These are phyloP conservation scores for Lanmaoa rubissima DNA, from an alignment of 768 basidiomycete genomes.

Conservation along the genomic window DNA sequence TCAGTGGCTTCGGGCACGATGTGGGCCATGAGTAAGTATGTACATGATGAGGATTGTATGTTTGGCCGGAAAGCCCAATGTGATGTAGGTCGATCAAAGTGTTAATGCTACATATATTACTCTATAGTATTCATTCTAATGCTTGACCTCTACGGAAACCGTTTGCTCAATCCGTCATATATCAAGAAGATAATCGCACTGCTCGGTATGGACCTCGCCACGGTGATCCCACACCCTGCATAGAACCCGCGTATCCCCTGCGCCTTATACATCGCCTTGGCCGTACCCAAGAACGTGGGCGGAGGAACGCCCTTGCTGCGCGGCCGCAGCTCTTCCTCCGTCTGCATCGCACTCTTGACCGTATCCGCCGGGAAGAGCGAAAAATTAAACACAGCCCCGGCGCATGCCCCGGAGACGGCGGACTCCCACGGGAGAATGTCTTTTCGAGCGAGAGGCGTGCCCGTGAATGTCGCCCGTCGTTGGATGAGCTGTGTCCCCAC, in stretches of 20 bases:
- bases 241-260: slow-evolving; percentile 85
- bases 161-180: slow-evolving; percentile 71
- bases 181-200: slow-evolving; percentile 93
- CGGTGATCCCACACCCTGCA: slow-evolving; percentile 91
- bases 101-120: neutral
- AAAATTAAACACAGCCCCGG: slow-evolving; percentile 83
- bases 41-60: neutral
- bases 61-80: neutral
- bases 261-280: slow-evolving; percentile 65
- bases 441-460: slow-evolving; percentile 35
- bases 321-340: slow-evolving; percentile 81
- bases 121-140: neutral
- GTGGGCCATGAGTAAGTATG: no score
- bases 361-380: slow-evolving; percentile 95
- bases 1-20: no score
- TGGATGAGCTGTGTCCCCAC: slow-evolving; percentile 60
- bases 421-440: slow-evolving; percentile 75
- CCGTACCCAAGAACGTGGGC: slow-evolving; percentile 55
- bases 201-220: slow-evolving; percentile 80
- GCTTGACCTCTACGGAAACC: slow-evolving; percentile 39
- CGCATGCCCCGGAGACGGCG: slow-evolving; percentile 81
- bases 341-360: slow-evolving; percentile 93
- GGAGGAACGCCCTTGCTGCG: slow-evolving; percentile 32
- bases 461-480: slow-evolving; percentile 37
- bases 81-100: neutral